A percentile compares a stretch with the other conserved stretches of the same genome.
Evolutionary conservation across 495 filamentous ascomycete genomes (phyloP).

Genomic region (Trichoderma virens): DNA sequence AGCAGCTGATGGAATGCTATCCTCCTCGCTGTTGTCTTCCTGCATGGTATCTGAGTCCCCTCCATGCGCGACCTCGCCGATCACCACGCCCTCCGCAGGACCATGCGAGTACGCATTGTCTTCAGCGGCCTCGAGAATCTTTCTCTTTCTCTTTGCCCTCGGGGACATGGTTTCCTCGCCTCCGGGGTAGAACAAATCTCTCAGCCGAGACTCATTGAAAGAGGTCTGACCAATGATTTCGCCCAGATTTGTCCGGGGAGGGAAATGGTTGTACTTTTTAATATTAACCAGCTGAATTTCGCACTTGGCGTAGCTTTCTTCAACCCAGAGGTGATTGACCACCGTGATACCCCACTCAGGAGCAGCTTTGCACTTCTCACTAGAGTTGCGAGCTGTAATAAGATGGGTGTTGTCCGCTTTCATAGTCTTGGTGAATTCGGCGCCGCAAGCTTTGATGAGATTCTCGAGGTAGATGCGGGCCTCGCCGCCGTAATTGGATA

Average conservation of each 20-base stretch:
- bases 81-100: slow-evolving; percentile 18
- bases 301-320: slow-evolving; percentile 92
- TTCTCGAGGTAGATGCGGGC: slow-evolving; percentile 91
- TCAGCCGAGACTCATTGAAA: slow-evolving; percentile 31
- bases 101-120: slow-evolving; percentile 27
- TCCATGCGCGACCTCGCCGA: slow-evolving; percentile 20
- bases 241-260: slow-evolving; percentile 78
- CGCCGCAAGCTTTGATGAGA: slow-evolving; percentile 73
- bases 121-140: slow-evolving; percentile 28
- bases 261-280: slow-evolving; percentile 72
- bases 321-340: slow-evolving; percentile 93
- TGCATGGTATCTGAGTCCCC: slow-evolving; percentile 29
- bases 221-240: slow-evolving; percentile 85
- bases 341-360: slow-evolving; percentile 86
- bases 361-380: slow-evolving; percentile 88
- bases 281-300: slow-evolving; percentile 58
- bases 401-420: slow-evolving; percentile 92
- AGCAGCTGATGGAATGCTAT: neutral
- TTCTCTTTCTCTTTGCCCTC: slow-evolving; percentile 33
- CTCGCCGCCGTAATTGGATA: slow-evolving; percentile 95
- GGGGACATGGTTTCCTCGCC: slow-evolving; percentile 23
- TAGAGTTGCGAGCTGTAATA: slow-evolving; percentile 76
- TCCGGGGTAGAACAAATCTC: slow-evolving; percentile 32
- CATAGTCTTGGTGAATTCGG: slow-evolving; percentile 84
- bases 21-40: slow-evolving; percentile 19